Base-by-base conservation (phyloP, 257 asterid species). In the Buddleja alternifolia region DNA sequence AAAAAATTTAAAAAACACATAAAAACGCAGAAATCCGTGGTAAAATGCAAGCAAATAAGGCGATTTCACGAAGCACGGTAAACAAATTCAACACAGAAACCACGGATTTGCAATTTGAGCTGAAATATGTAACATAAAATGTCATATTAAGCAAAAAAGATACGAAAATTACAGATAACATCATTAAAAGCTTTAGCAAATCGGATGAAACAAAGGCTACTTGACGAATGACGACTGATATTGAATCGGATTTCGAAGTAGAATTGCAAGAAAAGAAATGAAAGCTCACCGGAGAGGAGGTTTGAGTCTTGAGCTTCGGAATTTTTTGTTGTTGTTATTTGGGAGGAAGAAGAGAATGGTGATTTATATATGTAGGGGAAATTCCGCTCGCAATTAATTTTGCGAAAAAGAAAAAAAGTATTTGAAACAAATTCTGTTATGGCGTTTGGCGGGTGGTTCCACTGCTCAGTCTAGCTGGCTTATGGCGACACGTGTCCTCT, bases 371-470 rank as follows among this genome's bases (percentile, higher is more conserved):
- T 19, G 12, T 17, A 50, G 20, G 21, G 25, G 14, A 48, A 50
- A 50, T 50, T n/a, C 48, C 6, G n/a, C n/a, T 15, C 23, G 8
- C 21, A 47, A 0, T 15, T 47, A 15, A 17, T 47, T 16, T 19
- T 12, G 8, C 23, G 14, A 47, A 1, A 7, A 16, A 17, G 10
- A 19, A 19, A 50, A 20, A 50, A 50, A 17, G 12, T 6, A 50
- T 50, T 50, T 19, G 14, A 50, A 50, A 19, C 29, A 7, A 19
- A 50, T 50, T 50, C 56, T 50, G 56, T 50, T 50, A 16, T 16
- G 54, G 54, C 24, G 54, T 48, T 29, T 48, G 56, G 56, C 56
- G 56, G 56, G 56, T 50, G 29, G 12, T n/a, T 50, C 14, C 32
- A 9, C 29, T 50, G 2, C 56, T 50, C 56, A 29, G 29, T 8